Percentiles rank a stretch among this genome's conserved stretches.
These are phyloP conservation scores for Chalciporus piperatoides DNA, from an alignment of 1,284 basidiomycete genomes.

Conservation along the genomic window DNA sequence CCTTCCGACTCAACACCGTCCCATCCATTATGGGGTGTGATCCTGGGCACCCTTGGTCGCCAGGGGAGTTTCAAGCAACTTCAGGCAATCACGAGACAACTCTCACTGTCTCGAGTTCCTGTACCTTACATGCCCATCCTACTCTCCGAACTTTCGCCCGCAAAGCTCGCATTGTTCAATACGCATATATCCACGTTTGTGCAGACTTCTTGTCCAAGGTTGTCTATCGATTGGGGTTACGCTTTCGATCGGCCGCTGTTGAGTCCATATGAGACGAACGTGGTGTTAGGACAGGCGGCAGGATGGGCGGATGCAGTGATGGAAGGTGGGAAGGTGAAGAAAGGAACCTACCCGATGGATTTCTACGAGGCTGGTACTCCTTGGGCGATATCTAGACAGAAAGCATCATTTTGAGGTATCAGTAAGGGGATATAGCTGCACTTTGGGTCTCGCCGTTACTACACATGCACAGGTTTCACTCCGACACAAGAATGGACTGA, in stretches of 20 bases:
- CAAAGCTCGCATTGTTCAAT: conserved; percentile 85
- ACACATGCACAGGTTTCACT: neutral
- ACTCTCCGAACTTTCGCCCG: conserved; percentile 93
- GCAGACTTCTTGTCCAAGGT: conserved; percentile 92
- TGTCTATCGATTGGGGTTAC: conserved; percentile 99
- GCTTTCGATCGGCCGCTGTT: conserved; percentile 89
- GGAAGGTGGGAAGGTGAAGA: conserved; percentile 31
- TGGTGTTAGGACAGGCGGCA: conserved; percentile 71
- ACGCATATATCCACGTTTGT: conserved; percentile 84
- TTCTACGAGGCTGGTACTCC: conserved; percentile 83
- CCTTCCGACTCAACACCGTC: conserved; percentile 3
- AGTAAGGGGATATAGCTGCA: too few species aligned
- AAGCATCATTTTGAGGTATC: conserved; percentile 29
- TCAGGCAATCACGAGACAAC: conserved; percentile 77
- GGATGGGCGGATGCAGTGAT: conserved; percentile 56
- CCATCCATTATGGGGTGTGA: conserved; percentile 78
- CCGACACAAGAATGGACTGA: too few species aligned
- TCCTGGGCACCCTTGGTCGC: conserved; percentile 92
- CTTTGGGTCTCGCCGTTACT: too few species aligned
- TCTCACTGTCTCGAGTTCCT: conserved; percentile 46
- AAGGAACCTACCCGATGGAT: conserved; percentile 87
- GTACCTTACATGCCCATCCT: conserved; percentile 86
- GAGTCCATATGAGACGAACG: conserved; percentile 92
- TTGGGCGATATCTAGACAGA: conserved; percentile 63
- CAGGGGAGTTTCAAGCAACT: conserved; percentile 93